Conservation (phyloP, 2,329 filamentous ascomycete species). For the Phyllosticta capitalensis region DNA sequence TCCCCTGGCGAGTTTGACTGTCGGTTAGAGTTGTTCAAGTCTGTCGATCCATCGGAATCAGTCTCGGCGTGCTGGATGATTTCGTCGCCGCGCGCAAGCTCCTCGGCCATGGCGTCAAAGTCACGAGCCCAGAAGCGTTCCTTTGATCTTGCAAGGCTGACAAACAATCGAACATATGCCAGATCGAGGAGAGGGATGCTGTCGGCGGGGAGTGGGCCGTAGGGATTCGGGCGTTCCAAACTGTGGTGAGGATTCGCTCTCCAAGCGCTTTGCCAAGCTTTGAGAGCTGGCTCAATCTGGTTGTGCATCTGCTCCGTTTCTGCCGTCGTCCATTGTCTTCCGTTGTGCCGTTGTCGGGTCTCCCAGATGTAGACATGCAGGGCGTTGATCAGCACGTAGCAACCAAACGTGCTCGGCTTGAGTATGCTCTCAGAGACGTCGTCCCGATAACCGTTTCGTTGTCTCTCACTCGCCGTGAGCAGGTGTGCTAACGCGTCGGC, state of each 20-base stretch:
- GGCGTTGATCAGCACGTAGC: constrained; percentile 83
- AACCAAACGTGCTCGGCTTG: constrained; percentile 83
- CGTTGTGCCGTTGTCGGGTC: constrained; percentile 80
- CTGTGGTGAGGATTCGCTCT: constrained; percentile 76
- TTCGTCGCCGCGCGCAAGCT: constrained; percentile 69
- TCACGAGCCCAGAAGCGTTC: constrained; percentile 92
- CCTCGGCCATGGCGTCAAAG: constrained; percentile 83
- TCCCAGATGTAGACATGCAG: constrained; percentile 99
- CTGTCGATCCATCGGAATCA: constrained; percentile 1
- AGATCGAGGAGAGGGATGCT: constrained; percentile 85
- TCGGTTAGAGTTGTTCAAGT: constrained; percentile 13
- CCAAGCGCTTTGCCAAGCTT: constrained; percentile 93
- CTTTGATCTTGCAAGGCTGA: constrained; percentile 85
- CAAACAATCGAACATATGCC: constrained; percentile 84
- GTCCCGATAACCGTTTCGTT: constrained; percentile 29
- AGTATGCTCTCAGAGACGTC: constrained; percentile 54
- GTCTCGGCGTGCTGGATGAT: constrained; percentile 60
- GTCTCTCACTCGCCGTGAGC: constrained; percentile 64
- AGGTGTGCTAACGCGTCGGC: constrained; percentile 72
- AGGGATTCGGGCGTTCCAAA: constrained; percentile 75
- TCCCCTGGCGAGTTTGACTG: constrained; percentile 15
- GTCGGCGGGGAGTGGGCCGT: constrained; percentile 77
- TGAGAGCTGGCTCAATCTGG: constrained; percentile 85
- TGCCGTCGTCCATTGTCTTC: constrained; percentile 78
- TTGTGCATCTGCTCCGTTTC: constrained; percentile 95